Conservation (phyloP, 1,284 basidiomycete species). For the Chalciporus sp. region DNA sequence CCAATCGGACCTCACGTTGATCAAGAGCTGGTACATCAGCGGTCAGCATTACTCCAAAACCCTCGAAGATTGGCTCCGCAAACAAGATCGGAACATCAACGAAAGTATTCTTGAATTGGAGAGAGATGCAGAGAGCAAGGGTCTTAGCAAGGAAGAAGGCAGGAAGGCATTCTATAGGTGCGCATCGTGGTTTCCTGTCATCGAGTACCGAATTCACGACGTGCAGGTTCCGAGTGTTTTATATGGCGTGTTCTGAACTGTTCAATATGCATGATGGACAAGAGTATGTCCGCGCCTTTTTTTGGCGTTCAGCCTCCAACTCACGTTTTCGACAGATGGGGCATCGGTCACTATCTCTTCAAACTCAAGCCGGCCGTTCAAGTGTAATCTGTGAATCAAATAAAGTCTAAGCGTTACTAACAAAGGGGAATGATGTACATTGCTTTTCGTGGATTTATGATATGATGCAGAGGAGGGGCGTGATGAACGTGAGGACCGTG, state of each 20-base stretch:
- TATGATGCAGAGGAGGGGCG: neutral
- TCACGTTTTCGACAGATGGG: constrained; percentile 18
- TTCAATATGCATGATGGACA: constrained; percentile 70
- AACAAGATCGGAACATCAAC: constrained; percentile 58
- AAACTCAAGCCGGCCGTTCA: constrained; percentile 9
- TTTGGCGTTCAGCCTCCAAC: neutral
- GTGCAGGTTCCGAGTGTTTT: constrained; percentile 69
- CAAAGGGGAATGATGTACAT: constrained; percentile 1
- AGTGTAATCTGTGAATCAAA: neutral
- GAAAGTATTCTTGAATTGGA: constrained; percentile 57
- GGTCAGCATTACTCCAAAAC: constrained; percentile 72
- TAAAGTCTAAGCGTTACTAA: constrained; percentile 6
- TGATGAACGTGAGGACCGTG: neutral
- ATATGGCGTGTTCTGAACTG: constrained; percentile 75
- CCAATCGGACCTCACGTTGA: constrained; percentile 63
- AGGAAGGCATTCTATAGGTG: constrained; percentile 63
- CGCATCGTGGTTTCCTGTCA: neutral
- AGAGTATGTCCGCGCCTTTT: constrained; percentile 46
- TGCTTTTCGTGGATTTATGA: neutral
- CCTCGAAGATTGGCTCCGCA: constrained; percentile 68
- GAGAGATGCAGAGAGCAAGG: constrained; percentile 50
- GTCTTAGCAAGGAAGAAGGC: constrained; percentile 52
- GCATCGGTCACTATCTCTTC: constrained; percentile 27
- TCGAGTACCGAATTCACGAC: neutral
- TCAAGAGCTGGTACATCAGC: constrained; percentile 66